Conservation (phyloP, 345 rosid genomes). For the Lepidium didymum region DNA sequence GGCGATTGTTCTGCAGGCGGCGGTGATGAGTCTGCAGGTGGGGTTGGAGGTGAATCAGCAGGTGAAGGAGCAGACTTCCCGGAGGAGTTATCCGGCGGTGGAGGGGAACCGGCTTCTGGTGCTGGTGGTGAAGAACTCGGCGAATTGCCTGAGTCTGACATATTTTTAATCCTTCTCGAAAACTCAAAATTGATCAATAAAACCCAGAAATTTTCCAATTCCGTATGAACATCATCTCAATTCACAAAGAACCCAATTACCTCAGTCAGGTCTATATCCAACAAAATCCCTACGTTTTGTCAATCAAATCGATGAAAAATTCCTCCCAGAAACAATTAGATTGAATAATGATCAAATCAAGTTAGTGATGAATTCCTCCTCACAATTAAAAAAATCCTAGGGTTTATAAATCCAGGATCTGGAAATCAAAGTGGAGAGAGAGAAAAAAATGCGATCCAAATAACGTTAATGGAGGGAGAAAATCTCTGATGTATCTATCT, state of each 20-base stretch:
- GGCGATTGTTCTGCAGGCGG: conserved; percentile 13
- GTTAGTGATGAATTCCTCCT: background rate
- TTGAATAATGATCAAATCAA: background rate
- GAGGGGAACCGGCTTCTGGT: conserved; percentile 10
- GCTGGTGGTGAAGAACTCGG: conserved; percentile 37
- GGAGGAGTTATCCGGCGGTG: conserved; percentile 4
- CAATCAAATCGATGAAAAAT: background rate
- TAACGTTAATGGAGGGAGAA: conserved; percentile 5
- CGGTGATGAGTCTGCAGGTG: conserved; percentile 23
- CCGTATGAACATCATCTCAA: background rate
- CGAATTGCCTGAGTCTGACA: conserved; percentile 39
- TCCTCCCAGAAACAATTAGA: background rate
- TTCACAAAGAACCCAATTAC: background rate
- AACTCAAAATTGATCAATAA: background rate
- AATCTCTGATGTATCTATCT: background rate
- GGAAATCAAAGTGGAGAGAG: conserved; percentile 12
- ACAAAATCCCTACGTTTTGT: background rate
- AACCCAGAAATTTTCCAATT: background rate
- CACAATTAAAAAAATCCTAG: background rate
- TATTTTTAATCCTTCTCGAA: background rate
- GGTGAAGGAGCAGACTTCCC: conserved; percentile 15
- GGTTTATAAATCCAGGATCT: conserved; percentile 8
- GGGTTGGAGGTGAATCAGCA: conserved; percentile 10
- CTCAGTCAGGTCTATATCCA: background rate
- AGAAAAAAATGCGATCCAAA: conserved; percentile 11